Percentiles rank a stretch among this genome's conserved stretches.
phyloP scores from a whole-genome alignment of 2,329 filamentous ascomycete species.

The Pyrenochaeta sp. region DNA sequence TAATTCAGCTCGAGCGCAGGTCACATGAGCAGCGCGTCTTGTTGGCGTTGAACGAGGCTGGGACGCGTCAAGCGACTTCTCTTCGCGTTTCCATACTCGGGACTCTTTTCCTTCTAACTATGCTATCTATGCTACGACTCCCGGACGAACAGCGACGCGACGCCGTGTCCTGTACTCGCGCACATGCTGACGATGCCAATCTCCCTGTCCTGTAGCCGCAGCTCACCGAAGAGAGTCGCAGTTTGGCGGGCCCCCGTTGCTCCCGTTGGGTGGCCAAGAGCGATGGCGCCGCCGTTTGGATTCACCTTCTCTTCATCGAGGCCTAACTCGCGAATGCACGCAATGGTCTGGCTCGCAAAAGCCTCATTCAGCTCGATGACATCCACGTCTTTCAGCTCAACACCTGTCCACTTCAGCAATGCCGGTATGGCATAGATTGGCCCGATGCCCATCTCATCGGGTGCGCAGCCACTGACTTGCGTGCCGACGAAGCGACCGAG shows the following conservation, averaged over 20 bases:
- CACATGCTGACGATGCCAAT: conserved; percentile 93
- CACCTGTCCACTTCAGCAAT: conserved; percentile 78
- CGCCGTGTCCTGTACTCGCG: conserved; percentile 45
- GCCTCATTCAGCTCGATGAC: conserved; percentile 95
- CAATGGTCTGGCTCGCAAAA: conserved; percentile 95
- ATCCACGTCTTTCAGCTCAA: conserved; percentile 83
- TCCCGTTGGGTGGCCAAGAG: conserved; percentile 80
- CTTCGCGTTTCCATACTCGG: background rate
- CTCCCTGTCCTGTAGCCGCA: conserved; percentile 73
- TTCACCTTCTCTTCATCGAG: conserved; percentile 81
- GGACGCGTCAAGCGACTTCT: background rate
- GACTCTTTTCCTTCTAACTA: background rate
- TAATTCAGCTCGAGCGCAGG: background rate
- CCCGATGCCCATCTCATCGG: conserved; percentile 95
- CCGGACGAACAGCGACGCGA: conserved; percentile 43
- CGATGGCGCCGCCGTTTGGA: conserved; percentile 81
- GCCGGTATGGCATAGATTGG: conserved; percentile 78
- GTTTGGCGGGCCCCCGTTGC: conserved; percentile 81
- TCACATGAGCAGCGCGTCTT: conserved; percentile 11
- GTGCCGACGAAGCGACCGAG: conserved; percentile 92
- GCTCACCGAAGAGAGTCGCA: conserved; percentile 77
- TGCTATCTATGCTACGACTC: conserved; percentile 25
- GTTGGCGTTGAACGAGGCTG: conserved; percentile 3
- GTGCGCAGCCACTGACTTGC: conserved; percentile 88
- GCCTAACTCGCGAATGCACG: conserved; percentile 74